A percentile compares a stretch with the other conserved stretches of the same genome.
phyloP scores from a whole-genome alignment of 164 flowering plant genomes.

The Vitis vinifera region ASM3070453v1 NC_081812.1:11086501-11087000 shows the following conservation, averaged over 20 bases:
- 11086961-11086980: conserved; percentile 17
- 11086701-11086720: too few species aligned
- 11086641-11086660: too few species aligned
- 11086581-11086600: conserved; percentile 14
- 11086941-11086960: conserved; percentile 19
- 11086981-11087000: conserved; percentile 19
- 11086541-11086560: conserved; percentile 13
- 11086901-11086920: conserved; percentile 12
- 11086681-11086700: too few species aligned
- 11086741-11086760: too few species aligned
- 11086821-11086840: conserved; percentile 5
- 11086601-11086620: too few species aligned
- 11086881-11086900: conserved; percentile 8
- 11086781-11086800: too few species aligned
- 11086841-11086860: conserved; percentile 13
- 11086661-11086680: too few species aligned
- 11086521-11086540: conserved; percentile 12
- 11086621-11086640: too few species aligned
- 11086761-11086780: too few species aligned
- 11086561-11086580: conserved; percentile 5
- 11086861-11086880: conserved; percentile 16
- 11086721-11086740: too few species aligned
- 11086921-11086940: conserved; percentile 11
- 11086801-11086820: neutral
- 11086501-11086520: conserved; percentile 7